Evolutionary conservation across 2,329 filamentous ascomycete genomes (phyloP).

Genomic region (Exophiala mesophila): DNA sequence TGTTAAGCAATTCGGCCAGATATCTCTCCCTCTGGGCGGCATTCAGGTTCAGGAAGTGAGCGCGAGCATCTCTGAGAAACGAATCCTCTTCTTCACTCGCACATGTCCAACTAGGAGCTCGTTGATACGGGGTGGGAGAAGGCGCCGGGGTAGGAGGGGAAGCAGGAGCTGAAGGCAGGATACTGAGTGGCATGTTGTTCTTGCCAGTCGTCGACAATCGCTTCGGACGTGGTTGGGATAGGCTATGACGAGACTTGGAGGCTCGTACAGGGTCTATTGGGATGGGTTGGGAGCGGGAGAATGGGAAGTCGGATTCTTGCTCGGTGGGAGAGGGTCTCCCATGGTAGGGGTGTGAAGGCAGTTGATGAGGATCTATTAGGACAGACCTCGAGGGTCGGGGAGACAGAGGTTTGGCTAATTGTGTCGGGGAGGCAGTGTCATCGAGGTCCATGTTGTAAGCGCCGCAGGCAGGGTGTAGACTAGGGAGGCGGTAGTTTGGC

Average conservation of each 20-base stretch:
- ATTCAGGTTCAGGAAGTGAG: conserved; percentile 73
- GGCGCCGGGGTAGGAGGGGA: conserved; percentile 65
- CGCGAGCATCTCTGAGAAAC: conserved; percentile 71
- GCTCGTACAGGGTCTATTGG: conserved; percentile 30
- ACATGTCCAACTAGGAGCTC: conserved; percentile 48
- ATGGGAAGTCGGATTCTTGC: conserved; percentile 31
- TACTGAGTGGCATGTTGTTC: conserved; percentile 52
- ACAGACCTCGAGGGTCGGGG: conserved; percentile 22
- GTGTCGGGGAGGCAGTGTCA: conserved; percentile 11
- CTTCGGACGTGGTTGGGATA: conserved; percentile 27
- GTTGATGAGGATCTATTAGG: conserved; percentile 22
- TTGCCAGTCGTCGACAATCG: conserved; percentile 23
- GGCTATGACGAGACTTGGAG: conserved; percentile 30
- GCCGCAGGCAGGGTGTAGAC: too few relatives aligned
- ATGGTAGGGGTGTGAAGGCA: conserved; percentile 16
- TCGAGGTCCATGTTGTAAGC: conserved; percentile 18
- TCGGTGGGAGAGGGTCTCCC: conserved; percentile 28
- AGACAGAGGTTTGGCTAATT: conserved; percentile 23
- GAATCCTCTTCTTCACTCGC: conserved; percentile 68
- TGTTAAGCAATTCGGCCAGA: conserved; percentile 80
- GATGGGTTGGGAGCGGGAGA: conserved; percentile 30
- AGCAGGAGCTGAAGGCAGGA: conserved; percentile 60
- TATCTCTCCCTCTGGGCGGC: conserved; percentile 72
- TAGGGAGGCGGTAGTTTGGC: too few relatives aligned
- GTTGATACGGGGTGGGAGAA: conserved; percentile 59